Evolutionary conservation across 805 yeast species (phyloP), one percentile per base, ranked within the genome.

Genomic region (Kuraishia ogatae): DNA sequence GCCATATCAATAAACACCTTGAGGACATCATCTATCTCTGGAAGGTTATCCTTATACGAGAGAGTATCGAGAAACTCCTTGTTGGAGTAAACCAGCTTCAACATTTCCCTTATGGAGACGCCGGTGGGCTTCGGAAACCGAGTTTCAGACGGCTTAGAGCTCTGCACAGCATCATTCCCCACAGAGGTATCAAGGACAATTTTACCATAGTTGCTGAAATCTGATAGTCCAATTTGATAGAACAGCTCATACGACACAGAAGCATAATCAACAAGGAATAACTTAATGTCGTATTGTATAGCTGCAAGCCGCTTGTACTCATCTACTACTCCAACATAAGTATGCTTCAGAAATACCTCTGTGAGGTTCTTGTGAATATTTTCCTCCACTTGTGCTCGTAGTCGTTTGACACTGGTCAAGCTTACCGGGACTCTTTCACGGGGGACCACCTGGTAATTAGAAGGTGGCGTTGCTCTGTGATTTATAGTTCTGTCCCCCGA

Each of bases 271-370:
- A 93, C 82, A 23, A 94, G 69, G 64, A 79, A 86, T 15, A 94
- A 72, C 56, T 83, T 82, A 8, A 91, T 86, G 61, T 86, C 97
- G 64, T 84, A 80, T 66, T 94, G 99, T 50, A 93, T 74, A n/a
- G 96, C 87, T 15, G 87, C 84, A 21, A 93, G 71, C 50, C 97
- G 72, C 58, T 82, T 78, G 13, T 69, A 64, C 11, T 79, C 78
- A 65, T 93, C 98, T 1, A 89, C 92, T 2, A 93, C 70, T 0
- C 99, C 99, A 8, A 94, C 85, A 64, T 78, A 89, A 0, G 85
- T 81, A 52, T 86, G 80, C 54, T 87, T 81, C 8, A 85, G 77
- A 67, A 93, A 83, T 1, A 89, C 68, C 49, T 81, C 78, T 0
- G 96, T 85, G 23, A 93, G 68, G 4, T 77, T 76, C n/a, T 71